Base-by-base conservation (phyloP, 2,329 filamentous ascomycete species). In the Byssochlamys sp. region DNA sequence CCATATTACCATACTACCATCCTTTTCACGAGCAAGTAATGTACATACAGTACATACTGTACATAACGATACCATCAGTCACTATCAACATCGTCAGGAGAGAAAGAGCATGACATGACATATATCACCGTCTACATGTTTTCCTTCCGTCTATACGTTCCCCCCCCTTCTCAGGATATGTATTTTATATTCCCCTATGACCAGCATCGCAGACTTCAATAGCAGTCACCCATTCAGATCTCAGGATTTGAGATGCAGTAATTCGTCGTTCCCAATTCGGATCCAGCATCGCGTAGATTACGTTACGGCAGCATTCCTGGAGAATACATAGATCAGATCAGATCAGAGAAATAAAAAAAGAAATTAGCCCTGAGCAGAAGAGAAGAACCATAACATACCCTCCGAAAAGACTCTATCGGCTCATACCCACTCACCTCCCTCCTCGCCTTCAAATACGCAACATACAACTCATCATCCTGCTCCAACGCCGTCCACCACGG, bases 241-340 rank as follows among this genome's bases (percentile, higher is more conserved):
- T 91, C 65, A 95, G 82, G 57, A 95, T 88, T 73, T 95, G 90
- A 49, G 89, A 88, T 55, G 89, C 90, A 11, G 87, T 92, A 67
- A 95, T 89, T 65, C 90, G 87, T 60, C 90, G 84, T 52, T 81
- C 81, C 19, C 90, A 89, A 68, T 92, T 91, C 35, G 90, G 90
- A 67, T 95, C 90, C 35, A 95, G 80, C 61, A 95, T 92, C n/a
- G 89, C 94, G 76, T 95, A 95, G 69, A 95, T 94, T 64, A 95
- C 90, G 67, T 95, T 95, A 58, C 90, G 86, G 73, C 90, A 95
- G 63, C 89, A 87, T 62, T 89, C 89, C 90, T 95, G 33, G 12
- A 45, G n/a, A 12, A 12, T n/a, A 57, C 6, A 24, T 27, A 27
- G 11, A 31, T 48, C 11, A 28, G 25, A 19, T 9, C 12, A 19